phyloP scores from a whole-genome alignment of 331 rosid species.

The Rosa hybrid region DNA sequence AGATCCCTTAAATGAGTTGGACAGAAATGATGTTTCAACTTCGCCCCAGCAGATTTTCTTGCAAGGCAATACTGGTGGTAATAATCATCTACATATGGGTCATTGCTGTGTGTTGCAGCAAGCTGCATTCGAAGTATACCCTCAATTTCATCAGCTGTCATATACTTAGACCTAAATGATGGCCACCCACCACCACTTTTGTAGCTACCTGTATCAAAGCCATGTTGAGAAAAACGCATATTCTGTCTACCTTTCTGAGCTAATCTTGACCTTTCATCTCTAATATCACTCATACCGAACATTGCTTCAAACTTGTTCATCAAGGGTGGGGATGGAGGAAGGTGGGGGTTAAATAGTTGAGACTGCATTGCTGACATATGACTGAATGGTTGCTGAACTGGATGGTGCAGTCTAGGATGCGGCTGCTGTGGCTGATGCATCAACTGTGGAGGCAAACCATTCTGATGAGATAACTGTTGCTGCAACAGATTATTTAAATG shows the following conservation, averaged over 20 bases:
- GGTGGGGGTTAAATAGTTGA: conserved; percentile 61
- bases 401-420: conserved; percentile 69
- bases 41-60: conserved; percentile 66
- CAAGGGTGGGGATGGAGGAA: conserved; percentile 57
- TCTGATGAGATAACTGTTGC: conserved; percentile 72
- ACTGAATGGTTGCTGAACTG: conserved; percentile 64
- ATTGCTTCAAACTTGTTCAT: conserved; percentile 68
- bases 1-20: conserved; percentile 86
- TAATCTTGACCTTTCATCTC: conserved; percentile 79
- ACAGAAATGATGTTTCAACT: conserved; percentile 76
- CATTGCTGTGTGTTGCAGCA: conserved; percentile 91
- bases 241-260: conserved; percentile 63
- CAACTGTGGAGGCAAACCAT: conserved; percentile 70
- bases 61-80: conserved; percentile 88
- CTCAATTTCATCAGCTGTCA: conserved; percentile 87
- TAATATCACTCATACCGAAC: conserved; percentile 69
- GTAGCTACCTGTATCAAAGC: conserved; percentile 59
- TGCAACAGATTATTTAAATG: conserved; percentile 65
- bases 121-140: conserved; percentile 89
- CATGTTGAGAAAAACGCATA: conserved; percentile 58
- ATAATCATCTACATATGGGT: conserved; percentile 88
- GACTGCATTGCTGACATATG: conserved; percentile 67
- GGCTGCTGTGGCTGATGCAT: conserved; percentile 70
- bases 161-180: conserved; percentile 70
- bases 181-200: conserved; percentile 70